These are phyloP conservation scores for Nepenthes alata DNA, from an alignment of 179 eudicot genomes.

Conservation along the genomic window DNA sequence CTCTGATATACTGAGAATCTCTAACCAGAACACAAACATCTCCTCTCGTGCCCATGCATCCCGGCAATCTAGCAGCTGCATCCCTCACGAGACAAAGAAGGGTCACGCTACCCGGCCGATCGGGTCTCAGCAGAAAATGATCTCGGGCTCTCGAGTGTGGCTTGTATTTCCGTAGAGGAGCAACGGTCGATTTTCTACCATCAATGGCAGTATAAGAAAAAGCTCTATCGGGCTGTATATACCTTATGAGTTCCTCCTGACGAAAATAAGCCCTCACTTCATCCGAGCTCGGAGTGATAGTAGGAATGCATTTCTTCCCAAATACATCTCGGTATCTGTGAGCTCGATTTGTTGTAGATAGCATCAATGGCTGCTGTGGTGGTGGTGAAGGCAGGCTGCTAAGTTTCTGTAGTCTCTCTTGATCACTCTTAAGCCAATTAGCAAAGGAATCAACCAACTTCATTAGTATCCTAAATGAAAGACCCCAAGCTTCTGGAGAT, in stretches of 20 bases:
- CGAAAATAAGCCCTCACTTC: conserved; percentile 38
- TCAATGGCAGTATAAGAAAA: conserved; percentile 51
- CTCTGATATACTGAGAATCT: conserved; percentile 49
- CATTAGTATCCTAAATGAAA: conserved; percentile 34
- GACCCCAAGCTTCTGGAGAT: conserved; percentile 46
- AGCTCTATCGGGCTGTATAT: conserved; percentile 40
- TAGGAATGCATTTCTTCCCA: conserved; percentile 35
- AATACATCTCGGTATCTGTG: conserved; percentile 36
- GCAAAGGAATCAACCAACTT: conserved; percentile 46
- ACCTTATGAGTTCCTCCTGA: conserved; percentile 40
- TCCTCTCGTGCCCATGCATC: conserved; percentile 45
- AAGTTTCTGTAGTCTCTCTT: conserved; percentile 34
- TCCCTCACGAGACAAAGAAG: conserved; percentile 53
- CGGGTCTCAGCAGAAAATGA: conserved; percentile 37
- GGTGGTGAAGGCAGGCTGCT: conserved; percentile 50
- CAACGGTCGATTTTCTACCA: conserved; percentile 53
- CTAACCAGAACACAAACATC: conserved; percentile 49
- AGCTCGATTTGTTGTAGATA: conserved; percentile 18
- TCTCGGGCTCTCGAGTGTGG: conserved; percentile 40
- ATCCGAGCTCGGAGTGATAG: conserved; percentile 36
- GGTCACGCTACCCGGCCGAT: conserved; percentile 48
- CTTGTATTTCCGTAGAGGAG: conserved; percentile 44
- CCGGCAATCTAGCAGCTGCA: conserved; percentile 63
- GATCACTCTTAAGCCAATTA: conserved; percentile 41
- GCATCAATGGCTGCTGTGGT: conserved; percentile 12